Evolutionary conservation across 495 filamentous ascomycete genomes (phyloP), one percentile per base, ranked within the genome.

Genomic region (Lichenothelia convexa): DNA sequence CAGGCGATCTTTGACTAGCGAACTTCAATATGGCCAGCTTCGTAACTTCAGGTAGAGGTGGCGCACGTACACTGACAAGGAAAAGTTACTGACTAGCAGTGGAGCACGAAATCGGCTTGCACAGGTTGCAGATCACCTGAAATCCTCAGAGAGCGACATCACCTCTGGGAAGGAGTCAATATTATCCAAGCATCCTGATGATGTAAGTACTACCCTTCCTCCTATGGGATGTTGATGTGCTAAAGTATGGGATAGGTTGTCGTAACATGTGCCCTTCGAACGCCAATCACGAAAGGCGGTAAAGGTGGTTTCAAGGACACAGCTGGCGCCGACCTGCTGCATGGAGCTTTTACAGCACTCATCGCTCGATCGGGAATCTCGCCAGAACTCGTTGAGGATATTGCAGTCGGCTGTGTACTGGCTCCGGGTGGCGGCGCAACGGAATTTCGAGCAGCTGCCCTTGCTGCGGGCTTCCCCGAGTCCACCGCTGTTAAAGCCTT

Each of bases 231-330:
- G 8, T 26, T 24, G 20, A 16, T 36, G 34, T 38, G 21, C 36
- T 37, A 27, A 3, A 1, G 29, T 17, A 18, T 5, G 11, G 18
- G 3, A 23, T 50, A 78, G 73, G 72, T 95, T 50, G 89, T 97
- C 41, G 71, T 97, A 39, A 94, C 89, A 45, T 80, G 78, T 48
- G 83, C 81, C 44, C 80, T 94, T 50, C 85, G 89, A 37, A 91
- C 84, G 13, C 71, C 89, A 39, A 73, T 93, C 53, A 91, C 82
- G 36, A 91, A 82, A 62, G 89, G 84, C 47, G 83, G 85, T 45
- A 83, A 84, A 61, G 89, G 89, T 48, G 71, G 68, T 21, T 89
- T 97, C 68, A 95, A 95, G 69, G 91, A 97, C 60, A 93, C 87
- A 12, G 63, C 68, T 5, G 80, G 78, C 3, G 68, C 80, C 16